Conservation (phyloP, 768 basidiomycete species). For the Clavaria fumosa region DNA sequence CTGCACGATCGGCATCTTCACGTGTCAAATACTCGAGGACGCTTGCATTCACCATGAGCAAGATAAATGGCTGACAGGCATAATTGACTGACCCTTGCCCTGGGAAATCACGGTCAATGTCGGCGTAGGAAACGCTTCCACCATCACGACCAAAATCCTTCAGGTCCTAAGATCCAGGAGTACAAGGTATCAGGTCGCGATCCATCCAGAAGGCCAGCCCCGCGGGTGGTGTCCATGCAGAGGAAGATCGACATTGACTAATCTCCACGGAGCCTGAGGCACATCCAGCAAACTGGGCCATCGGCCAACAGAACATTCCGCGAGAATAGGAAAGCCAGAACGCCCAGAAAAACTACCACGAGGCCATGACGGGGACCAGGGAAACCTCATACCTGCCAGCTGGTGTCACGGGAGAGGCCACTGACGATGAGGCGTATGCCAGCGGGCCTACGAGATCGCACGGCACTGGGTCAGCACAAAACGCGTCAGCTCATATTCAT, state of each 20-base stretch:
- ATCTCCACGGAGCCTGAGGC: background rate
- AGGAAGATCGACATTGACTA: conserved; percentile 1
- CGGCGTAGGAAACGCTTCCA: conserved; percentile 86
- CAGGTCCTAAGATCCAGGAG: conserved; percentile 67
- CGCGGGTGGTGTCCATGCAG: conserved; percentile 5
- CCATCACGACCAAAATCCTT: conserved; percentile 96
- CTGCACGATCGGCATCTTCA: conserved; percentile 88
- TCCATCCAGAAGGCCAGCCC: conserved; percentile 17
- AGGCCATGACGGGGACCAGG: conserved; percentile 12
- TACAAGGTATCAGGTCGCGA: conserved; percentile 24
- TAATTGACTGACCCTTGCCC: conserved; percentile 62
- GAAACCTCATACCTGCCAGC: conserved; percentile 86
- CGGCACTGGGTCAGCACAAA: conserved; percentile 23
- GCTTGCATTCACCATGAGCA: conserved; percentile 24
- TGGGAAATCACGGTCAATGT: conserved; percentile 77
- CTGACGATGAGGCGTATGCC: conserved; percentile 76
- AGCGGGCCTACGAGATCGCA: conserved; percentile 61
- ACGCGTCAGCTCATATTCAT: conserved; percentile 6
- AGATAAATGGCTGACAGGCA: background rate
- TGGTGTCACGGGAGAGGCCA: conserved; percentile 85
- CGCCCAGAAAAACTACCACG: too few species aligned
- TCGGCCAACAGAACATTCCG: background rate
- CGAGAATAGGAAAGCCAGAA: too few species aligned
- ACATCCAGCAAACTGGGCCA: background rate
- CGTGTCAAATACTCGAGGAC: conserved; percentile 81